Percentiles rank a stretch among this genome's conserved stretches.
These are phyloP conservation scores for Microsporum audouinii DNA, from an alignment of 2,329 filamentous ascomycete species.

Conservation along the genomic window DNA sequence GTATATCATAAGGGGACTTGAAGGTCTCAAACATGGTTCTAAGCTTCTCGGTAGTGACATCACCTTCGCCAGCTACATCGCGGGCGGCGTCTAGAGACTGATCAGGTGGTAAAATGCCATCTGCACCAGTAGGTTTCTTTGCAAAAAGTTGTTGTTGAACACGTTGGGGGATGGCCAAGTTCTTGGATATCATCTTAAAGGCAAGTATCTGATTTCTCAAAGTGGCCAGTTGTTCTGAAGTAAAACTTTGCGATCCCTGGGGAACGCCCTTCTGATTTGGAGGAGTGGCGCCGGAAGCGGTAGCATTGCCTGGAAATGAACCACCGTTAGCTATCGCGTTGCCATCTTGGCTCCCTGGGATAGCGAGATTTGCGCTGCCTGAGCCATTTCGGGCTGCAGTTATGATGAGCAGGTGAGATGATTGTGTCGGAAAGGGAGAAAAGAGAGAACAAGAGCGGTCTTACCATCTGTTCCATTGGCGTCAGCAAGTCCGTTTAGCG, in stretches of 20 bases:
- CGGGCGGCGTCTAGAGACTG: slow-evolving; percentile 29
- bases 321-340: slow-evolving; percentile 15
- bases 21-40: slow-evolving; percentile 56
- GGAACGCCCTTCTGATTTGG: slow-evolving; percentile 23
- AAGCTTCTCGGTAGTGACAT: slow-evolving; percentile 15
- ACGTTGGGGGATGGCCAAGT: slow-evolving; percentile 63
- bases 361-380: slow-evolving; percentile 21
- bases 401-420: background rate
- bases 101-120: slow-evolving; percentile 28
- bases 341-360: slow-evolving; percentile 18
- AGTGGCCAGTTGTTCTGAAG: slow-evolving; percentile 63
- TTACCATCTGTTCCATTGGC: slow-evolving; percentile 35
- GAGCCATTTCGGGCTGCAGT: slow-evolving; percentile 28
- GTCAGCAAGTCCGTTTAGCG: slow-evolving; percentile 28
- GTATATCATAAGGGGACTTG: slow-evolving; percentile 56
- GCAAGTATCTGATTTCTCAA: slow-evolving; percentile 79
- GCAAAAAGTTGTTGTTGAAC: slow-evolving; percentile 77
- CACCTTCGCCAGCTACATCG: slow-evolving; percentile 1
- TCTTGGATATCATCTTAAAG: slow-evolving; percentile 83
- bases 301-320: slow-evolving; percentile 14
- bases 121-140: slow-evolving; percentile 29
- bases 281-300: slow-evolving; percentile 7
- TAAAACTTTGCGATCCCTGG: slow-evolving; percentile 49
- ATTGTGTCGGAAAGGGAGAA: slow-evolving; percentile 8
- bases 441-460: background rate